Conservation (phyloP, 2,329 filamentous ascomycete species). For the Annulohypoxylon truncatum region DNA sequence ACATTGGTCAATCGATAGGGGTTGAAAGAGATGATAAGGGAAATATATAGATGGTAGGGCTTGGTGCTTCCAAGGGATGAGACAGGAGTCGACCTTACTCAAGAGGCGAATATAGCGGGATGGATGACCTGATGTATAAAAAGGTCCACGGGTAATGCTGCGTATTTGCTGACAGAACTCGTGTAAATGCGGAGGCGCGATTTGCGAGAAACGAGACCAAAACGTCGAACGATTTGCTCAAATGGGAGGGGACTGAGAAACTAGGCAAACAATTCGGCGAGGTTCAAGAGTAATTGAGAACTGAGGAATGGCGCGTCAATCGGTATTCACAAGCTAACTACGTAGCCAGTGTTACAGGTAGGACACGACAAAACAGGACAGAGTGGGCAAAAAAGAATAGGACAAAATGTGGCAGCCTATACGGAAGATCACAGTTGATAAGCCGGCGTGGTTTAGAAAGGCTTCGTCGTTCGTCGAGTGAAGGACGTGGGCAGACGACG, state of each 20-base stretch:
- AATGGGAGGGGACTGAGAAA: conserved; percentile 11
- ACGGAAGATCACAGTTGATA: conserved; percentile 8
- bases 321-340: conserved; percentile 11
- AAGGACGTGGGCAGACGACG: conserved; percentile 22
- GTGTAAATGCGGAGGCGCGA: conserved; percentile 15
- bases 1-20: conserved; percentile 46
- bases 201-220: conserved; percentile 16
- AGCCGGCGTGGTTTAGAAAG: conserved; percentile 6
- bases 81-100: conserved; percentile 35
- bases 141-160: conserved; percentile 1
- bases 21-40: conserved; percentile 21
- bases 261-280: conserved; percentile 12
- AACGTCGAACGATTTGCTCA: conserved; percentile 11
- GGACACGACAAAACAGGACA: conserved; percentile 19
- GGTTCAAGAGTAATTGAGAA: not conserved
- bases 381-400: conserved; percentile 19
- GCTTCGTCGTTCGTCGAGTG: conserved; percentile 23
- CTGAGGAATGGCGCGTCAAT: conserved; percentile 16
- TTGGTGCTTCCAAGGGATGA: conserved; percentile 17
- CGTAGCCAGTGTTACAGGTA: conserved; percentile 22
- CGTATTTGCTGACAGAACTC: conserved; percentile 8
- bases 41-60: conserved; percentile 32
- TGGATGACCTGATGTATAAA: conserved; percentile 16
- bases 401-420: conserved; percentile 26
- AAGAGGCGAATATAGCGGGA: conserved; percentile 6